phyloP scores from a whole-genome alignment of 805 yeast species.

The Pichia scutulata region DNA sequence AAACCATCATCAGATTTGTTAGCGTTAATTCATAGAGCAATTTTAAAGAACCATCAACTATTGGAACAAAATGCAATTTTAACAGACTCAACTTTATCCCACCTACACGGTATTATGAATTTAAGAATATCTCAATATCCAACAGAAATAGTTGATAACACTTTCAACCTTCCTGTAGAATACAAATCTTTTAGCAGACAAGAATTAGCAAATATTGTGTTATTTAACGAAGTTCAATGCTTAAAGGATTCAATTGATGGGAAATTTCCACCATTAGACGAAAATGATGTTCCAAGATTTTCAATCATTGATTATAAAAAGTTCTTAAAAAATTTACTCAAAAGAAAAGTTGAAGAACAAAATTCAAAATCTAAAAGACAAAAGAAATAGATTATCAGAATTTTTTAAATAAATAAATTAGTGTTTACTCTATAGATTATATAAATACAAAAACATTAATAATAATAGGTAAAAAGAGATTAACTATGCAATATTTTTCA shows the following conservation, averaged over 20 bases:
- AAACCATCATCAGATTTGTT: conserved; percentile 22
- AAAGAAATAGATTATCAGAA: conserved; percentile 16
- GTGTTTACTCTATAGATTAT: neutral
- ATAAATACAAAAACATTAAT: neutral
- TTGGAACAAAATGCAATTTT: conserved; percentile 40
- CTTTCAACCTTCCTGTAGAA: conserved; percentile 13
- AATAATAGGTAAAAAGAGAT: conserved; percentile 33
- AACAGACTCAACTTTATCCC: conserved; percentile 30
- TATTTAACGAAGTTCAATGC: conserved; percentile 49
- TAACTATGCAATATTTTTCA: conserved; percentile 45
- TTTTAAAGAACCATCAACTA: conserved; percentile 55
- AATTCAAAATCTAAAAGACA: conserved; percentile 21
- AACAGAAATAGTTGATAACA: conserved; percentile 8
- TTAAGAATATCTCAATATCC: conserved; percentile 44
- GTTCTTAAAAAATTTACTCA: conserved; percentile 49
- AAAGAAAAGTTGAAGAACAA: conserved; percentile 34
- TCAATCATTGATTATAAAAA: conserved; percentile 51
- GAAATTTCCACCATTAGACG: conserved; percentile 16
- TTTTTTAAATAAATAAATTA: neutral
- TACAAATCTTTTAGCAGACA: conserved; percentile 18
- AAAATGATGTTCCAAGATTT: conserved; percentile 25
- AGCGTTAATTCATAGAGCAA: conserved; percentile 38
- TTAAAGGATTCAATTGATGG: conserved; percentile 32
- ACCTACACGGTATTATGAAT: conserved; percentile 29
- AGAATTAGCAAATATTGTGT: conserved; percentile 47